These are phyloP conservation scores for Fomitopsis pinicola DNA, from an alignment of 1,284 basidiomycete species.

Conservation along the genomic window DNA sequence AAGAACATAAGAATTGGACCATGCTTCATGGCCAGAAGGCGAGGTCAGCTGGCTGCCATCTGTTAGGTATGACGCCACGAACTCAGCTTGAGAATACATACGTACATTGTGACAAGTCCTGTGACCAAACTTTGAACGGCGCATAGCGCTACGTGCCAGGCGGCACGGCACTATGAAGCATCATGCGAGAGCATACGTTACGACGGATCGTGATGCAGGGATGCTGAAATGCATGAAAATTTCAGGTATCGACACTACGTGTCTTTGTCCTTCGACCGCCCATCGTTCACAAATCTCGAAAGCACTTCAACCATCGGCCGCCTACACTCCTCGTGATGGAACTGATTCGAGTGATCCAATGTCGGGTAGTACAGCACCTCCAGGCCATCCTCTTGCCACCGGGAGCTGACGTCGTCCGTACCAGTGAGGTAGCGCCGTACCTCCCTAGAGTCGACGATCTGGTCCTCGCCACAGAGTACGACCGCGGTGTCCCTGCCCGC, in stretches of 20 bases:
- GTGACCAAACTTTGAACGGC: too few relatives aligned
- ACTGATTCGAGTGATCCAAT: conserved; percentile 55
- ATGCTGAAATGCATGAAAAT: too few relatives aligned
- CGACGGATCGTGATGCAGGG: too few relatives aligned
- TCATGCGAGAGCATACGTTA: too few relatives aligned
- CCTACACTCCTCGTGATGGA: conserved; percentile 38
- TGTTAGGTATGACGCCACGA: too few relatives aligned
- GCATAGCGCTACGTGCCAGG: too few relatives aligned
- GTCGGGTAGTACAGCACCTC: conserved; percentile 49
- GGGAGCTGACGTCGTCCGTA: conserved; percentile 25
- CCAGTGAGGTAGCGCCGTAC: conserved; percentile 52
- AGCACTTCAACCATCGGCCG: conserved; percentile 38
- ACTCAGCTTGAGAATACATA: too few relatives aligned
- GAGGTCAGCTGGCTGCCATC: too few relatives aligned
- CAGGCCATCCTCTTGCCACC: conserved; percentile 35
- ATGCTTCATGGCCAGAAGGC: too few relatives aligned
- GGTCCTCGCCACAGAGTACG: conserved; percentile 49
- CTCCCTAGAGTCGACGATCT: conserved; percentile 48
- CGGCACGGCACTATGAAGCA: too few relatives aligned
- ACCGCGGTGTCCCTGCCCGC: conserved; percentile 30
- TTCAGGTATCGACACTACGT: background rate
- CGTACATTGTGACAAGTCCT: too few relatives aligned
- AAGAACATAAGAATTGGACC: too few relatives aligned
- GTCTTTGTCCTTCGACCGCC: background rate
- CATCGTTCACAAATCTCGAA: conserved; percentile 25